Evolutionary conservation across 306 rosid species (phyloP), one percentile per base, ranked within the genome.

Genomic region (Nissolia schottii): DNA sequence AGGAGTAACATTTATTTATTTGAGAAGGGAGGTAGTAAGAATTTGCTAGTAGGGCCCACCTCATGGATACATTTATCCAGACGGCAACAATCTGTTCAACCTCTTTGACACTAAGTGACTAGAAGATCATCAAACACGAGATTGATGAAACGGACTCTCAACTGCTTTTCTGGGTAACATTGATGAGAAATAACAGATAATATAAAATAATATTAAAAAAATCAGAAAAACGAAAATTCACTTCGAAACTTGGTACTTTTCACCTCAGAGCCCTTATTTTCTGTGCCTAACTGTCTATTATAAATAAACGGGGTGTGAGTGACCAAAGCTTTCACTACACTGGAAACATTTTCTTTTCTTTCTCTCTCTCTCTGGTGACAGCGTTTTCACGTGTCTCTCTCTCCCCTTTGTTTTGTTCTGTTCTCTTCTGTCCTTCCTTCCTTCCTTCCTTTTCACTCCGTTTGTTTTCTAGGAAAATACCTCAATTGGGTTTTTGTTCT

Each of bases 341-440:
- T 55, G 62, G 22, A 22, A 28, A 3, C 57, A 14, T 50, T 8
- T 7, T 3, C 35, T 7, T 45, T 27, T 48, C 19, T 18, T 12
- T 7, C 41, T 56, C 40, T 35, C 38, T 25, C 28, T 66, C 64
- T 57, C 37, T 57, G 5, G 67, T 40, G 25, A 13, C 73, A 1
- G 56, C 71, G 67, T 14, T 68, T 69, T 90, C 95, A 85, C 92
- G 92, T 78, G 90, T 77, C 93, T 67, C 62, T 41, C 77, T 48
- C 45, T 64, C 63, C 19, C 45, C 22, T 35, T n/a, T n/a, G n/a
- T n/a, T n/a, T n/a, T 40, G 64, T 24, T 46, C 64, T 79, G 72
- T 70, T 78, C 46, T 64, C 12, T 46, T 78, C 64, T 43, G 61
- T 20, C 37, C 38, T 66, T 14, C 12, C 27, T 68, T 29, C 46